Evolutionary conservation across 1,284 basidiomycete genomes (phyloP).

Genomic region (Inonotus hispidus): DNA sequence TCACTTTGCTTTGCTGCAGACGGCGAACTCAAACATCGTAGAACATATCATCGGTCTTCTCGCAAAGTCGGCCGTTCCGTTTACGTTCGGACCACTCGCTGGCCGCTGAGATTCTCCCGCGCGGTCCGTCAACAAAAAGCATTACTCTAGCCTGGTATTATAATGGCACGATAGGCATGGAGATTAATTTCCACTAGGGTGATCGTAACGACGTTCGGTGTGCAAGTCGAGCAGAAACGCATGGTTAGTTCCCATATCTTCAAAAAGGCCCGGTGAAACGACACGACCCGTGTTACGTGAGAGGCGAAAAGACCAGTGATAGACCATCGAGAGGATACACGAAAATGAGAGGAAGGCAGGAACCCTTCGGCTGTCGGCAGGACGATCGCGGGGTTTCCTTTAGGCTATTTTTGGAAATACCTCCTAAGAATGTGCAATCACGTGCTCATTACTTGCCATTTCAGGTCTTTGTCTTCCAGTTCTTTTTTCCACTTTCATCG

Average conservation of each 20-base stretch:
- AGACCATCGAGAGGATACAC: not conserved
- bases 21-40: too few species aligned
- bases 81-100: too few species aligned
- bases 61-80: too few species aligned
- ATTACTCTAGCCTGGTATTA: too few species aligned
- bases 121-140: too few species aligned
- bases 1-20: too few species aligned
- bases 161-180: too few species aligned
- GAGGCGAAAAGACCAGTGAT: not conserved
- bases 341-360: conserved; percentile 1
- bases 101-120: too few species aligned
- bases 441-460: not conserved
- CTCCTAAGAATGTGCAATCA: not conserved
- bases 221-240: not conserved
- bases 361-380: conserved; percentile 4
- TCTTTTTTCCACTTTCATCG: not conserved
- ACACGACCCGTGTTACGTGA: too few species aligned
- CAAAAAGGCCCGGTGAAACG: not conserved
- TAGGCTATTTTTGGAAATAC: not conserved
- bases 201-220: too few species aligned
- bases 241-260: not conserved
- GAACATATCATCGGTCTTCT: too few species aligned
- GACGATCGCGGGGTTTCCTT: not conserved
- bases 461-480: not conserved
- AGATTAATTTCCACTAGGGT: too few species aligned